These are phyloP conservation scores for Heliocybe sulcata DNA, from an alignment of 1,284 basidiomycete species.

Conservation along the genomic window DNA sequence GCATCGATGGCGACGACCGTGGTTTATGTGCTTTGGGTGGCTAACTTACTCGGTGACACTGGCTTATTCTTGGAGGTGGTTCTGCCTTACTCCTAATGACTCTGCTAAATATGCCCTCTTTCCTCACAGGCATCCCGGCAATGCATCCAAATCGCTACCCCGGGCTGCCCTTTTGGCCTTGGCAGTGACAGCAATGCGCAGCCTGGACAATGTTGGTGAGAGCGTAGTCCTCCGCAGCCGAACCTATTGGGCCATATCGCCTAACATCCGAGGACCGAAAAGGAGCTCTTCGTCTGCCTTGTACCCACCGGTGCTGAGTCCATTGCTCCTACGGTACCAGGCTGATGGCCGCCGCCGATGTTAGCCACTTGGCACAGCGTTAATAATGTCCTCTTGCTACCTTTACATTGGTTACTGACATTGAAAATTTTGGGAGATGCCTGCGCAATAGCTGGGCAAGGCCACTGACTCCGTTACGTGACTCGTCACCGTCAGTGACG, in stretches of 20 bases:
- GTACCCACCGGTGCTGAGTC: no score
- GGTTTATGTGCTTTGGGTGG: background rate
- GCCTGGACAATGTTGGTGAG: conserved; percentile 17
- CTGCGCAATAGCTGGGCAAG: no score
- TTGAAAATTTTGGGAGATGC: no score
- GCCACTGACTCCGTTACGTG: background rate
- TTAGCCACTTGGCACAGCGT: no score
- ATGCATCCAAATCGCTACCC: background rate
- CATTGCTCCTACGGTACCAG: no score
- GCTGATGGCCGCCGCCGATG: no score
- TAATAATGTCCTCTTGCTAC: no score
- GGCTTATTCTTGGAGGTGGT: background rate
- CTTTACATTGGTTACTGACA: no score
- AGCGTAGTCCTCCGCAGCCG: conserved; percentile 23
- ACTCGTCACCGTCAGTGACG: background rate
- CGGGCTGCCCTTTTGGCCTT: no score
- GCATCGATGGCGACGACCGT: background rate
- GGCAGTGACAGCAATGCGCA: background rate
- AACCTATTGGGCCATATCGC: conserved; percentile 14
- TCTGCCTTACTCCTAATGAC: background rate
- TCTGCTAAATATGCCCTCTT: background rate
- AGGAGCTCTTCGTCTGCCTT: no score
- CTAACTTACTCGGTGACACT: background rate
- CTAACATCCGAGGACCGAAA: no score
- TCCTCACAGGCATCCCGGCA: background rate